A percentile compares a stretch with the other conserved stretches of the same genome.
These are phyloP conservation scores for Auriculariales sp. DNA, from an alignment of 768 basidiomycete genomes.

Conservation along the genomic window DNA sequence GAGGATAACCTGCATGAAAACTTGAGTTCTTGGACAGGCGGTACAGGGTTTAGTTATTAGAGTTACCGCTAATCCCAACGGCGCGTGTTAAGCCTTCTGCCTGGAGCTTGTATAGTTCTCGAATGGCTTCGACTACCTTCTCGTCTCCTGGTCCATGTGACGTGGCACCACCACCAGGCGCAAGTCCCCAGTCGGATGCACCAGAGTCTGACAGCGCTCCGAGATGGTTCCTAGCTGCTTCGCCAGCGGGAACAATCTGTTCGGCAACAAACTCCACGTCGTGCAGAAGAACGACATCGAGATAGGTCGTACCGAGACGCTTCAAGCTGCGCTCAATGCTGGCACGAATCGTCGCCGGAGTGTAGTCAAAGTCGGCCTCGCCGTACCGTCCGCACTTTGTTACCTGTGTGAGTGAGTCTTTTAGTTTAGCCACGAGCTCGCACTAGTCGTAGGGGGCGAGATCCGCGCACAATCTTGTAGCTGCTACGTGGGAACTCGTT, in stretches of 20 bases:
- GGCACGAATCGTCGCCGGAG: conserved; percentile 44
- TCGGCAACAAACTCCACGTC: conserved; percentile 65
- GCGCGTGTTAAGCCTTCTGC: conserved; percentile 55
- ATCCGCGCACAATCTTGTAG: conserved; percentile 48
- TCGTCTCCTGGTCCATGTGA: conserved; percentile 59
- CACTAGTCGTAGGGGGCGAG: not conserved
- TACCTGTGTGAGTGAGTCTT: conserved; percentile 30
- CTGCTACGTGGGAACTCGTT: conserved; percentile 63
- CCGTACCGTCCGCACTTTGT: conserved; percentile 81
- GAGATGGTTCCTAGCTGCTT: conserved; percentile 24
- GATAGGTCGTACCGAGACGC: conserved; percentile 58
- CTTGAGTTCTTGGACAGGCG: too few species aligned
- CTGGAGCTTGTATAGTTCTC: conserved; percentile 51
- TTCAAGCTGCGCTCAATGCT: conserved; percentile 53
- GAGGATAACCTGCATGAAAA: conserved; percentile 46
- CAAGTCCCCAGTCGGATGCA: conserved; percentile 49
- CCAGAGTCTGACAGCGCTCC: not conserved
- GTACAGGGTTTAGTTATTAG: not conserved
- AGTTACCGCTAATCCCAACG: conserved; percentile 67
- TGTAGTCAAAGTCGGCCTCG: conserved; percentile 53
- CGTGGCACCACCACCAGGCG: conserved; percentile 36
- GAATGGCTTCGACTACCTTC: conserved; percentile 50
- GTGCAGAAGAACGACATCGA: conserved; percentile 73
- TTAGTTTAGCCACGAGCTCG: not conserved
- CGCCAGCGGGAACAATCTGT: conserved; percentile 30